These are phyloP conservation scores for Penicillium sp. DNA, from an alignment of 2,329 filamentous ascomycete genomes.

Conservation along the genomic window DNA sequence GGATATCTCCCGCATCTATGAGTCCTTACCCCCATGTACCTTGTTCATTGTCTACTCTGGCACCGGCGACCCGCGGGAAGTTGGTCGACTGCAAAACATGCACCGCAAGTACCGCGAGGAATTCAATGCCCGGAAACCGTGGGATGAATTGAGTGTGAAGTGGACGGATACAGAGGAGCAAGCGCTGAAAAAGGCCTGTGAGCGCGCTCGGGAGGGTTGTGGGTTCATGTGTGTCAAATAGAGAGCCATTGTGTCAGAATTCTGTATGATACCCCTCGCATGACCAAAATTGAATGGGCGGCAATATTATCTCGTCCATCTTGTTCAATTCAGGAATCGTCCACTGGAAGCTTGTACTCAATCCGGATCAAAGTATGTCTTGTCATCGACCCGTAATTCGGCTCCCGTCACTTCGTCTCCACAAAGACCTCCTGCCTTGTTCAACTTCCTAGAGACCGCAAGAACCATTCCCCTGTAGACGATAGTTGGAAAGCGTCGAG, in stretches of 20 bases:
- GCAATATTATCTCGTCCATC: too few species aligned
- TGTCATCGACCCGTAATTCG: too few species aligned
- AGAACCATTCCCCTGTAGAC: too few species aligned
- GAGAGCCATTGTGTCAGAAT: too few species aligned
- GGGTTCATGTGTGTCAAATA: conserved; percentile 56
- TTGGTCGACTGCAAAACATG: conserved; percentile 51
- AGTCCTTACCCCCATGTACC: conserved; percentile 53
- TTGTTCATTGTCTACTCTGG: conserved; percentile 59
- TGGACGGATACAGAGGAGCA: conserved; percentile 62
- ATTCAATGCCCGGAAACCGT: conserved; percentile 53
- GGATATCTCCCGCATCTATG: conserved; percentile 49
- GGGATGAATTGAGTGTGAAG: conserved; percentile 57
- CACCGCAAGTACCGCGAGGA: conserved; percentile 53
- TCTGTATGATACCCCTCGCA: background rate
- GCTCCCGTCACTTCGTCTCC: too few species aligned
- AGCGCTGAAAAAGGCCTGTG: conserved; percentile 50
- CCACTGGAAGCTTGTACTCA: too few species aligned
- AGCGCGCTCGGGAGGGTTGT: conserved; percentile 52
- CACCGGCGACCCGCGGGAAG: conserved; percentile 56
- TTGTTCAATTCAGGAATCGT: too few species aligned
- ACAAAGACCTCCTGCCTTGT: too few species aligned
- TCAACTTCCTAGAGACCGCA: too few species aligned
- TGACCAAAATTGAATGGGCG: too few species aligned
- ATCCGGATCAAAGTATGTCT: too few species aligned
- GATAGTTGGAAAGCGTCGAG: too few species aligned